Conservation (phyloP, 306 rosid species). For the Rubus idaeus region DNA sequence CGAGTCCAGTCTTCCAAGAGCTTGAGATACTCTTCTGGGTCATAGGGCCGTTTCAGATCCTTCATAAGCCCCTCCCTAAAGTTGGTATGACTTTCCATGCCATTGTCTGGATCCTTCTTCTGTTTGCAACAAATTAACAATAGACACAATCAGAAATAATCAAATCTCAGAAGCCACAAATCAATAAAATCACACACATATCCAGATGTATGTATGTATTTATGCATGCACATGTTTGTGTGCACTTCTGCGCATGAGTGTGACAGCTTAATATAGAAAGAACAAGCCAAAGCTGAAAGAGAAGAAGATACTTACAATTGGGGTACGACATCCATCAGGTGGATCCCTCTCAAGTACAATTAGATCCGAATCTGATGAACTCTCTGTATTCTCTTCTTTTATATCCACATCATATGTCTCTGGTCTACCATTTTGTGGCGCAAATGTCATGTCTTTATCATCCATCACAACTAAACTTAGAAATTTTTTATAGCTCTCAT, state of each 20-base stretch:
- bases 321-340: slow-evolving; percentile 5
- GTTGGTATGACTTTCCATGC: slow-evolving; percentile 21
- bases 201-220: neutral
- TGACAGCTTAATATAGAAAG: slow-evolving; percentile 7
- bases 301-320: slow-evolving; percentile 42
- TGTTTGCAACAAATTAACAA: slow-evolving; percentile 25
- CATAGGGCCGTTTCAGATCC: slow-evolving; percentile 54
- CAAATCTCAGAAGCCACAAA: neutral
- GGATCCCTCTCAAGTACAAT: slow-evolving; percentile 23
- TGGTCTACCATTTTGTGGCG: slow-evolving; percentile 18
- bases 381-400: slow-evolving; percentile 9
- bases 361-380: slow-evolving; percentile 42
- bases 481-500: neutral
- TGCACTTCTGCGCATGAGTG: neutral
- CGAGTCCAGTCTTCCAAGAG: slow-evolving; percentile 18
- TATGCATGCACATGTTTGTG: neutral
- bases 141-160: slow-evolving; percentile 16
- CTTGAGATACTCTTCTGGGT: slow-evolving; percentile 32
- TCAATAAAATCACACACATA: neutral
- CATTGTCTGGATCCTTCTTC: slow-evolving; percentile 28
- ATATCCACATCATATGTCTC: neutral
- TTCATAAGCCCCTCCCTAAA: slow-evolving; percentile 58
- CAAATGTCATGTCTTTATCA: slow-evolving; percentile 20
- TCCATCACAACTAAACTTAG: neutral
- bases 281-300: slow-evolving; percentile 9